Conservation (phyloP, 23 red algal species). For the Gracilaria gracilis region DNA sequence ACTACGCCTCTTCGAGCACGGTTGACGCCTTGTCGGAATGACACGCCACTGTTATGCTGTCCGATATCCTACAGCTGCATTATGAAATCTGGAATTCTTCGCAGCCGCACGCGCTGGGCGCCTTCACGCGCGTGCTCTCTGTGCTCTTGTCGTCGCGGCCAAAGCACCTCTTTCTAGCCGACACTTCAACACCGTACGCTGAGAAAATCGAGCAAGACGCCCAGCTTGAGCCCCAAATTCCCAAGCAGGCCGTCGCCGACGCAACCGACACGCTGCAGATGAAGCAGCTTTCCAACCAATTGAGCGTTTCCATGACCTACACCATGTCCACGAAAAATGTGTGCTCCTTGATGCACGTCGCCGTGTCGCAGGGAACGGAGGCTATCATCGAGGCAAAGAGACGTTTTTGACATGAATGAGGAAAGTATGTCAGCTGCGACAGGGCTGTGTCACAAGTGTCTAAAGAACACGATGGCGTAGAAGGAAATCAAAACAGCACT, state of each 20-base stretch:
- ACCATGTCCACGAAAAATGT: slow-evolving; percentile 57
- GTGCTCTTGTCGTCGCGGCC: slow-evolving; percentile 23
- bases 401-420: too few species aligned
- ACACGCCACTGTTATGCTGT: slow-evolving; percentile 18
- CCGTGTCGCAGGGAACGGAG: slow-evolving; percentile 41
- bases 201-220: slow-evolving; percentile 9
- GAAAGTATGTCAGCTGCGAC: too few species aligned
- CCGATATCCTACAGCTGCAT: slow-evolving; percentile 41
- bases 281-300: neutral
- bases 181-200: neutral
- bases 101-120: neutral
- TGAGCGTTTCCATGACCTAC: slow-evolving; percentile 30
- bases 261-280: neutral
- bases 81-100: slow-evolving; percentile 10
- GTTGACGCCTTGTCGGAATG: neutral
- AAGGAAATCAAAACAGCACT: too few species aligned
- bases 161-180: slow-evolving; percentile 20
- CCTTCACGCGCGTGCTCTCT: slow-evolving; percentile 42
- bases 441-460: too few species aligned
- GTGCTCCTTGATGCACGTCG: slow-evolving; percentile 28
- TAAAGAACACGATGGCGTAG: too few species aligned
- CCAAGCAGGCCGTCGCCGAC: too few species aligned
- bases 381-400: too few species aligned
- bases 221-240: neutral
- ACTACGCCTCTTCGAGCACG: neutral